Percentiles rank a stretch among this genome's conserved stretches.
phyloP scores from a whole-genome alignment of 192 early-diverging fungal species.

The Pilobolus umbonatus region DNA sequence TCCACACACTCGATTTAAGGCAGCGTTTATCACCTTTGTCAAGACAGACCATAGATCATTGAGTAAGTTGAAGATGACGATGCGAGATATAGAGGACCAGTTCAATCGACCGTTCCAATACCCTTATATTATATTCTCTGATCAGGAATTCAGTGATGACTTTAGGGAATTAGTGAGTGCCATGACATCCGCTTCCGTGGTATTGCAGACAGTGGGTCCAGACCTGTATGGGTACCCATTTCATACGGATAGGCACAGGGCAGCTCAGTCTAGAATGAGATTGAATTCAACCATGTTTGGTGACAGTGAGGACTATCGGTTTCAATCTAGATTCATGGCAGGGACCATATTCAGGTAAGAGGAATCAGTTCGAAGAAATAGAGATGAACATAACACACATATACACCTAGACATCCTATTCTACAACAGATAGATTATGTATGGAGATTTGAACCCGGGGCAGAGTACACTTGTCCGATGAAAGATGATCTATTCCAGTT shows the following conservation, averaged over 20 bases:
- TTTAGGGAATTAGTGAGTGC: conserved; percentile 25
- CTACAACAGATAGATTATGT: conserved; percentile 49
- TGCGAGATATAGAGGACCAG: conserved; percentile 30
- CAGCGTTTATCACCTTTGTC: conserved; percentile 30
- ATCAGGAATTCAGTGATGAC: conserved; percentile 26
- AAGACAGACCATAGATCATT: conserved; percentile 17
- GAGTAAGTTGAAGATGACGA: conserved; percentile 23
- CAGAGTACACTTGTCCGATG: conserved; percentile 47
- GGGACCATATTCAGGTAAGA: conserved; percentile 39
- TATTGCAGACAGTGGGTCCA: conserved; percentile 23
- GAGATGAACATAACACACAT: not conserved
- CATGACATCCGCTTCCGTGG: conserved; percentile 14
- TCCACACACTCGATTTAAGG: conserved; percentile 8
- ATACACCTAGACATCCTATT: conserved; percentile 42
- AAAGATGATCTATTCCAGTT: conserved; percentile 50
- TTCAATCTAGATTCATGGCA: conserved; percentile 49
- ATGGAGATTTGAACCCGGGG: conserved; percentile 54
- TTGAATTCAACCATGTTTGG: conserved; percentile 36
- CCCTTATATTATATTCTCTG: conserved; percentile 35
- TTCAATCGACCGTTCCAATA: conserved; percentile 27
- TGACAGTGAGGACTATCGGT: conserved; percentile 36
- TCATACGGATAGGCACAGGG: conserved; percentile 20
- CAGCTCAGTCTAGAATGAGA: conserved; percentile 19
- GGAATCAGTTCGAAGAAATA: not conserved
- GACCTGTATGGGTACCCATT: conserved; percentile 22